phyloP scores from a whole-genome alignment of 2,329 filamentous ascomycete genomes.

The Calonectria henricotiae region DNA sequence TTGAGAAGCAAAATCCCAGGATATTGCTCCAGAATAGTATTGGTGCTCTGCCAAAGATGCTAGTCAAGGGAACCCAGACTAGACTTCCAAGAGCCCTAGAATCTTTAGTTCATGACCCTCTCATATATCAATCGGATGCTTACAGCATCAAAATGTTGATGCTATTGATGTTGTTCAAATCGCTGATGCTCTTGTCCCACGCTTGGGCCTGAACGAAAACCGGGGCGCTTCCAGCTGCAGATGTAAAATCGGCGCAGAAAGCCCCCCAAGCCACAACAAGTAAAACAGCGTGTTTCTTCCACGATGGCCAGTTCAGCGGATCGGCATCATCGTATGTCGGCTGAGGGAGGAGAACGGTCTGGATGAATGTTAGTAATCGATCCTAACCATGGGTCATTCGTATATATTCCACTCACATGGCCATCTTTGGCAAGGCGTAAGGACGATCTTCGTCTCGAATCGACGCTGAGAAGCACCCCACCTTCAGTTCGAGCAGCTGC shows the following conservation, averaged over 20 bases:
- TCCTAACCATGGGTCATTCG: neutral
- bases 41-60: slow-evolving; percentile 43
- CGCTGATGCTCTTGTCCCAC: slow-evolving; percentile 35
- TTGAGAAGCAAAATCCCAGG: slow-evolving; percentile 42
- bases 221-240: slow-evolving; percentile 42
- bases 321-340: slow-evolving; percentile 40
- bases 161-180: slow-evolving; percentile 42
- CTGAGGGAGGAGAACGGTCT: slow-evolving; percentile 46
- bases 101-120: neutral
- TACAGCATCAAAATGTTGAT: slow-evolving; percentile 45
- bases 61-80: slow-evolving; percentile 46
- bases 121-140: neutral
- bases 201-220: slow-evolving; percentile 43
- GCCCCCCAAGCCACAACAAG: slow-evolving; percentile 43
- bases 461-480: slow-evolving; percentile 36
- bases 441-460: slow-evolving; percentile 23
- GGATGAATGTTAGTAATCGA: neutral
- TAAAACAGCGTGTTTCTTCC: slow-evolving; percentile 47
- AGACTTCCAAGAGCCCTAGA: slow-evolving; percentile 39
- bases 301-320: slow-evolving; percentile 45
- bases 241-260: slow-evolving; percentile 44
- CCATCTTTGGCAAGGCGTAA: slow-evolving; percentile 43
- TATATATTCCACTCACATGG: slow-evolving; percentile 30
- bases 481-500: slow-evolving; percentile 41
- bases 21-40: slow-evolving; percentile 44